A percentile compares a stretch with the other conserved stretches of the same genome.
Conservation (phyloP, 805 yeast genomes). For the Candida stauntonica region DNA sequence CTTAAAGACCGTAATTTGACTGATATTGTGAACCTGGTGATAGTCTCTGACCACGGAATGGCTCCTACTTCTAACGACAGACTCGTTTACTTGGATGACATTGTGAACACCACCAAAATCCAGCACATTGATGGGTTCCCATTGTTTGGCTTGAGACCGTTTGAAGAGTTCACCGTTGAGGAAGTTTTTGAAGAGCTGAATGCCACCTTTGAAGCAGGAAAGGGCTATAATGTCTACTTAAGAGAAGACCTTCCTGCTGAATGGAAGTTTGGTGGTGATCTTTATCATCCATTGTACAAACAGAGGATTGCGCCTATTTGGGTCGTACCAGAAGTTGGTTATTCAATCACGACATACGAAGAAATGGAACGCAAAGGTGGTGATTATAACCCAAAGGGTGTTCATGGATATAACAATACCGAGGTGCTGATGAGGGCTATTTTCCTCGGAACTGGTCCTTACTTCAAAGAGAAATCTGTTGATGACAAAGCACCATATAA, state of each 20-base stretch:
- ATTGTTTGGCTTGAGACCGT: conserved; percentile 70
- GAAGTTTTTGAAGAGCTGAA: conserved; percentile 44
- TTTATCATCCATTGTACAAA: conserved; percentile 31
- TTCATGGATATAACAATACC: conserved; percentile 80
- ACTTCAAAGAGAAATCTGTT: conserved; percentile 37
- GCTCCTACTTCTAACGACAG: conserved; percentile 76
- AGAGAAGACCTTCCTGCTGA: conserved; percentile 49
- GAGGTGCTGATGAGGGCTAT: conserved; percentile 79
- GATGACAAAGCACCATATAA: conserved; percentile 23
- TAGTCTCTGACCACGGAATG: conserved; percentile 94
- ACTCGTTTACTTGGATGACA: conserved; percentile 66
- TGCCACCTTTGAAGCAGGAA: conserved; percentile 26
- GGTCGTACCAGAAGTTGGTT: conserved; percentile 82
- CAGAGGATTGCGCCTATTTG: conserved; percentile 80
- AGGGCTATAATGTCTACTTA: conserved; percentile 43
- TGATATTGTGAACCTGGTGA: conserved; percentile 63
- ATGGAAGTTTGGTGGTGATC: conserved; percentile 30
- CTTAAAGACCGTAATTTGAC: conserved; percentile 52
- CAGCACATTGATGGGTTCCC: conserved; percentile 83
- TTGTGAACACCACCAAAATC: conserved; percentile 47
- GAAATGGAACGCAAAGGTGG: conserved; percentile 39
- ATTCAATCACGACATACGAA: conserved; percentile 59
- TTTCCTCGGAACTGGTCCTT: conserved; percentile 80
- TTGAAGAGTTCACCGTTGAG: conserved; percentile 32
- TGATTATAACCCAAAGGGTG: conserved; percentile 42